Evolutionary conservation across 2,329 filamentous ascomycete genomes (phyloP), one percentile per base, ranked within the genome.

Genomic region (Colletotrichum neosansevieriae): DNA sequence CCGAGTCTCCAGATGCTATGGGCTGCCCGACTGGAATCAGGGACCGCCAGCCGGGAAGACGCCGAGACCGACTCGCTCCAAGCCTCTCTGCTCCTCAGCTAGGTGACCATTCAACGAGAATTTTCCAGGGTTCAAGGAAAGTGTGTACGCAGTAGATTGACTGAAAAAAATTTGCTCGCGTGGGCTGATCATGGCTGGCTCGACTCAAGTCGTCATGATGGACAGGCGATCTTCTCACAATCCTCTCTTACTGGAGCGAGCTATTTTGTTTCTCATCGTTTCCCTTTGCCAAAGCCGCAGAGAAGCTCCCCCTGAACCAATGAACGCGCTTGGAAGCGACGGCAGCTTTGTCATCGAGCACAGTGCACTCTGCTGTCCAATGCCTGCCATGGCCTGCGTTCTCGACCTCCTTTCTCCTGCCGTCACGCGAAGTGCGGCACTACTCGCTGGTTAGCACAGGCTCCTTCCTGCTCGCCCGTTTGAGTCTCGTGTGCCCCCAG

Each of bases 401-500:
- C 64, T 63, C 45, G 44, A 24, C 63, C 44, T 29, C 19, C 17
- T 45, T 50, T 13, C 45, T 29, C 34, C 45, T 29, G 45, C 45
- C 45, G 34, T 60, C 40, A 57, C 58, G 17, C 29, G 40, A 21
- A 54, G 36, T 12, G 54, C 54, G 44, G 13, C 47, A 6, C 49
- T 29, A 56, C 24, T 21, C 19, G 50, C 38, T 56, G 54, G 38
- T n/a, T 54, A 53, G 54, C 42, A 58, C n/a, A 17, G 24, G 47
- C 34, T 50, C 51, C 45, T 53, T 50, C 51, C 45, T 53, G 53
- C 64, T 51, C 58, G 51, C 29, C 42, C 42, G 29, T 36, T 57
- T 12, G 36, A 40, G 53, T 58, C 40, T 54, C 53, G 65, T 58
- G 61, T 50, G 44, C 53, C 38, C 32, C 60, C 65, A 56, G 44